Evolutionary conservation across 306 rosid species (phyloP), one percentile per base, ranked within the genome.

Genomic region (Vachellia collinsii): DNA sequence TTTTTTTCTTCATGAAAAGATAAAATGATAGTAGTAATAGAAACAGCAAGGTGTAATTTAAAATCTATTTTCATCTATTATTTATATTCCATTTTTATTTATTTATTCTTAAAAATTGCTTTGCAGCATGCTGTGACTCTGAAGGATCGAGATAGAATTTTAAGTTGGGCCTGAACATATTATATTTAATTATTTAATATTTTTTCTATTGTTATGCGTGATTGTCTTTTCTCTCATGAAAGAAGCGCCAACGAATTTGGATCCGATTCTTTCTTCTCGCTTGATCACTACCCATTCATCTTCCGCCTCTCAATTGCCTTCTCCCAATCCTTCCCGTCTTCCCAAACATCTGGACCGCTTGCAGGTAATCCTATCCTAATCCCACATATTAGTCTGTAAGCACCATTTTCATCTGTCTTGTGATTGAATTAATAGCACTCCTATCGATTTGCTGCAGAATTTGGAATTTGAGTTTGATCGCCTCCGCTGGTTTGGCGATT

Each of bases 201-300:
- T 66, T 38, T 17, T 66, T 29, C 34, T 39, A 66, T 38, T 9
- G 4, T 41, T 9, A 68, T 12, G 56, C 1, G 56, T 6, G 74
- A 56, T 22, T 22, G 74, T 70, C 74, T 3, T 23, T 29, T 43
- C 54, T 22, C 38, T 11, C 20, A 23, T 12, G 4, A 75, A 88
- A 81, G 83, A 78, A 85, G 91, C 90, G 91, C 88, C 89, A 88
- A 78, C 77, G 85, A 85, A 85, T 83, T 75, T 85, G 92, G 86
- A 87, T 88, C 92, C 79, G 41, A 78, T 87, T 85, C 82, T 81
- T 75, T 47, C 43, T 79, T 29, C 39, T 34, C 42, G 58, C 43
- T 20, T 3, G 10, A 48, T 71, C 72, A 34, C 72, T 59, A 8
- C 77, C 23, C 23, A 25, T 59, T 74, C 43, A 17, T 51, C 67